phyloP scores from a whole-genome alignment of 805 yeast genomes.

The Candida suzukii region DNA sequence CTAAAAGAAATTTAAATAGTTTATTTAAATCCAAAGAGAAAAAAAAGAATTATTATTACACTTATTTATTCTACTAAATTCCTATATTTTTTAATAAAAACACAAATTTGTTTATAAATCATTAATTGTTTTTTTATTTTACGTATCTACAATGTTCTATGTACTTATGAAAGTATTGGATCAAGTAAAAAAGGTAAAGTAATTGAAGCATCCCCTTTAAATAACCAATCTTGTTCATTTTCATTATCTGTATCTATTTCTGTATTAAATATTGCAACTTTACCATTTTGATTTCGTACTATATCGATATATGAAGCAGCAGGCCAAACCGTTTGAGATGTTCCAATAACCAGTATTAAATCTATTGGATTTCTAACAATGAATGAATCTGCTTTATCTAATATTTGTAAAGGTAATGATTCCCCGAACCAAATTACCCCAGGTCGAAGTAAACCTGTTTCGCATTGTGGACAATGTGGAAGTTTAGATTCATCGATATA shows the following conservation, averaged over 20 bases:
- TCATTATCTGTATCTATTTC: slow-evolving; percentile 44
- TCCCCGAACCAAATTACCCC: slow-evolving; percentile 98
- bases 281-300: slow-evolving; percentile 65
- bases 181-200: slow-evolving; percentile 60
- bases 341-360: slow-evolving; percentile 75
- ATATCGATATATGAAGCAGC: slow-evolving; percentile 87
- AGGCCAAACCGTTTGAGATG: slow-evolving; percentile 84
- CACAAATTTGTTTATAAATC: too few relatives aligned
- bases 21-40: background rate
- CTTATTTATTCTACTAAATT: too few relatives aligned
- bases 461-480: slow-evolving; percentile 75
- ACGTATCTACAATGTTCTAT: too few relatives aligned
- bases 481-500: slow-evolving; percentile 42
- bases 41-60: background rate
- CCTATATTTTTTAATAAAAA: too few relatives aligned
- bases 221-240: slow-evolving; percentile 52
- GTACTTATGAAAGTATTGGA: slow-evolving; percentile 28
- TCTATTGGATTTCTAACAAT: slow-evolving; percentile 53
- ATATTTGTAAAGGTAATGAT: slow-evolving; percentile 55
- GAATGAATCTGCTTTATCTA: slow-evolving; percentile 67
- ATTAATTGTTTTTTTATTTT: too few relatives aligned
- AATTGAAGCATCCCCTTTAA: slow-evolving; percentile 73
- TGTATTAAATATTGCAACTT: slow-evolving; percentile 77
- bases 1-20: too few relatives aligned
- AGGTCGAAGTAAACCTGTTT: slow-evolving; percentile 64